Evolutionary conservation across 2,329 filamentous ascomycete genomes (phyloP), one percentile per base, ranked within the genome.

Genomic region (Paramyrothecium roridum): DNA sequence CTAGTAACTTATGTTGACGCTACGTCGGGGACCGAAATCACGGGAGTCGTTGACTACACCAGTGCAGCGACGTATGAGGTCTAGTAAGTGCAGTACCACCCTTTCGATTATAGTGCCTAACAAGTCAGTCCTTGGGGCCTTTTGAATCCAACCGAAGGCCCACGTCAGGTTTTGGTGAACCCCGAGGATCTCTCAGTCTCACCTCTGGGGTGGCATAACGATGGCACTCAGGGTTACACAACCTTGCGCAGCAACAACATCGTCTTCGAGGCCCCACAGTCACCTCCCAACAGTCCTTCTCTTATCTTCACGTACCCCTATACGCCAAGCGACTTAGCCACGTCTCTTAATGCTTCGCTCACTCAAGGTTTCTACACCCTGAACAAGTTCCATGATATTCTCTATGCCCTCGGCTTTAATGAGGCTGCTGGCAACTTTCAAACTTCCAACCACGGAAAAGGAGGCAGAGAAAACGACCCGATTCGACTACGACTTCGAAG

Each of bases 341-440:
- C 60, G 8, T 83, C 82, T 63, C 65, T 67, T 48, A 75, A 81
- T 48, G 78, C 80, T 12, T 80, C 80, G 0, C 67, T 79, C 47
- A 75, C 78, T 3, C 80, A 84, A 66, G 73, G 82, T 11, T 83
- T 80, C 70, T 84, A 83, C 71, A 83, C 79, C 1, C 72, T 74
- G 43, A 83, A 83, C 69, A 70, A 67, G 12, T 83, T 78, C 70
- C 81, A 83, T 62, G 81, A 84, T 57, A 65, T 83, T 1, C 73
- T 84, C 33, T 77, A 83, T 64, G 65, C 68, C 12, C 76, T 83
- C 3, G 80, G 80, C 19, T 83, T 83, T 67, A 79, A 71, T 52
- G 80, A 83, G 63, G 67, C 59, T 1, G 79, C 80, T 3, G 80
- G 80, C 2, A 83, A 83, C 68, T 83, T 83, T 65, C 74, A 83